phyloP scores from a whole-genome alignment of 768 basidiomycete species.

The Boletus rubescentipes region DNA sequence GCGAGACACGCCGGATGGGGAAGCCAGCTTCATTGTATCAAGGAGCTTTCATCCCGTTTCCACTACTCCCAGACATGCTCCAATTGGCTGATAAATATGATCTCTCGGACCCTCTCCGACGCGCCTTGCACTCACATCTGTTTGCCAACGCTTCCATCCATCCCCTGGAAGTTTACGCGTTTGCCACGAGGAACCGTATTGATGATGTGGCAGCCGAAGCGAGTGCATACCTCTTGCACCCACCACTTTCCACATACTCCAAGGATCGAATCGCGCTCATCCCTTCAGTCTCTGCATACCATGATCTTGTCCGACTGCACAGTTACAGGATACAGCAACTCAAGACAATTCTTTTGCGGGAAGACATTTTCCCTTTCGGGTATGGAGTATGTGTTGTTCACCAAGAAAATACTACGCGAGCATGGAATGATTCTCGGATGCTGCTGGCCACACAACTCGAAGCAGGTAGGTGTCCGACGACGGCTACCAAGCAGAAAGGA shows the following conservation, averaged over 20 bases:
- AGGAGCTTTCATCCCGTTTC: constrained; percentile 59
- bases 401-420: constrained; percentile 38
- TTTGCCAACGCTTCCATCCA: constrained; percentile 47
- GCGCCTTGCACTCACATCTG: constrained; percentile 50
- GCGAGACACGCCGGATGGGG: constrained; percentile 29
- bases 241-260: constrained; percentile 55
- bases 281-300: constrained; percentile 61
- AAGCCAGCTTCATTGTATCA: constrained; percentile 32
- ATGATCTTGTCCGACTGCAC: constrained; percentile 61
- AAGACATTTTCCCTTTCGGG: constrained; percentile 72
- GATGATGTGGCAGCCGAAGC: constrained; percentile 52
- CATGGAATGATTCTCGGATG: constrained; percentile 54
- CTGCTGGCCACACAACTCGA: constrained; percentile 48
- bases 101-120: constrained; percentile 45
- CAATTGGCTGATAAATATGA: constrained; percentile 66
- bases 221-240: constrained; percentile 53
- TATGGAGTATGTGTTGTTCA: constrained; percentile 64
- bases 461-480: constrained; percentile 40
- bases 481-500: neutral
- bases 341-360: constrained; percentile 49
- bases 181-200: constrained; percentile 46
- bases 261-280: constrained; percentile 50
- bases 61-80: constrained; percentile 58
- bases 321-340: constrained; percentile 53
- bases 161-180: constrained; percentile 62